Conservation (phyloP, 75 land plant genomes). For the Cryptomeria japonica region DNA sequence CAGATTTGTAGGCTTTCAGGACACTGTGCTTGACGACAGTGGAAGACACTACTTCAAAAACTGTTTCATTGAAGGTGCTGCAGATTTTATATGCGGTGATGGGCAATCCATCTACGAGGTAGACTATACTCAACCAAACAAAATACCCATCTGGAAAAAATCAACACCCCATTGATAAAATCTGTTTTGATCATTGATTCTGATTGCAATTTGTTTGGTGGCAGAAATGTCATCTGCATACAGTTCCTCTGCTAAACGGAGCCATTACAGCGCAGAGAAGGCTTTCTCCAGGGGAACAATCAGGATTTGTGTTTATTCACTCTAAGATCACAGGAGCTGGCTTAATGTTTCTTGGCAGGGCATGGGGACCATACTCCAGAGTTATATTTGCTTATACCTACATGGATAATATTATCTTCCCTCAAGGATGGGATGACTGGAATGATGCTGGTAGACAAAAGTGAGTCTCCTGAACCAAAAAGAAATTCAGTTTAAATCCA, state of each 20-base stretch:
- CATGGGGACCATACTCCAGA: slow-evolving; percentile 72
- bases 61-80: slow-evolving; percentile 69
- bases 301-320: slow-evolving; percentile 63
- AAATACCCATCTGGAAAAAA: slow-evolving; percentile 31
- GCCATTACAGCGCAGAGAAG: slow-evolving; percentile 73
- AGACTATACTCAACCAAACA: not conserved
- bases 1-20: slow-evolving; percentile 43
- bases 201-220: not conserved
- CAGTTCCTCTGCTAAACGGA: slow-evolving; percentile 42
- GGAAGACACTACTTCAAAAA: slow-evolving; percentile 64
- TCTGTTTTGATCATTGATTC: not conserved
- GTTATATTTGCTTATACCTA: slow-evolving; percentile 54
- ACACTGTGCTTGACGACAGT: slow-evolving; percentile 48
- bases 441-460: slow-evolving; percentile 13
- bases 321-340: slow-evolving; percentile 59
- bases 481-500: too few species aligned
- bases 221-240: slow-evolving; percentile 66
- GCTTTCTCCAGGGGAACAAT: slow-evolving; percentile 28
- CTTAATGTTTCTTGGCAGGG: slow-evolving; percentile 46
- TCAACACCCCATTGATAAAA: not conserved
- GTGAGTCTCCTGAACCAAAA: not conserved
- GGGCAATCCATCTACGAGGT: slow-evolving; percentile 61
- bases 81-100: slow-evolving; percentile 66
- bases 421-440: slow-evolving; percentile 70
- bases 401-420: slow-evolving; percentile 50